Base-by-base conservation (phyloP, 805 yeast genomes). In the Babjeviella inositovora region DNA sequence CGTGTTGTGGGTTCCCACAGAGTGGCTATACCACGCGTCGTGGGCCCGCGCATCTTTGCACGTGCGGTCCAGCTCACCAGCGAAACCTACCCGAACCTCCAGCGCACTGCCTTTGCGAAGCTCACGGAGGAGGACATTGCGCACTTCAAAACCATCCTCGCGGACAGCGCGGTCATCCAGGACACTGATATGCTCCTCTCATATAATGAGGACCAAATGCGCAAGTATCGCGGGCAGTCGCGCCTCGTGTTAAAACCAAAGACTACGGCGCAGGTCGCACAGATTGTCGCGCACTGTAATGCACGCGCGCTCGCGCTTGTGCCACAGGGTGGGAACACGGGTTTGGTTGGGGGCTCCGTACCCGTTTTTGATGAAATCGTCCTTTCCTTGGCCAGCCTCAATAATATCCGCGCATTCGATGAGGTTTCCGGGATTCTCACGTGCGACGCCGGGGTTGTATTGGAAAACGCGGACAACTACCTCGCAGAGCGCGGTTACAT, bases 281-380 rank as follows among this genome's bases (percentile, higher is more conserved):
- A 68, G 35, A 80, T 87, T 31, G 41, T 87, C 41, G 70, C 68
- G 43, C 75, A 82, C 49, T 81, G 94, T 55, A 76, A 77, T 40
- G 79, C 72, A 15, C 49, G 70, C 23, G 66, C 62, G 29, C 48
- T 85, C 14, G 94, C 96, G 0, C 70, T 85, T 22, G 93, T 82
- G 7, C 96, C 97, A 9, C 96, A 87, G 51, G 95, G 96, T 42
- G 97, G 97, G 35, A 85, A 87, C 50, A 87, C 96, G 2, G 95
- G 95, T 14, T 61, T 85, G 21, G 97, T 85, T 19, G 97, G 96
- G 32, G 97, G 96, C 4, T 76, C 93, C 5, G 68, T 73, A 11
- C 95, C 96, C 0, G 73, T 85, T 1, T 85, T 82, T 47, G 97
- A 85, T 47, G 97, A 85, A 50, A 67, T 85, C 23, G 64, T 85